Evolutionary conservation across 2,329 filamentous ascomycete species (phyloP).

Genomic region (Pseudogymnoascus sp.): DNA sequence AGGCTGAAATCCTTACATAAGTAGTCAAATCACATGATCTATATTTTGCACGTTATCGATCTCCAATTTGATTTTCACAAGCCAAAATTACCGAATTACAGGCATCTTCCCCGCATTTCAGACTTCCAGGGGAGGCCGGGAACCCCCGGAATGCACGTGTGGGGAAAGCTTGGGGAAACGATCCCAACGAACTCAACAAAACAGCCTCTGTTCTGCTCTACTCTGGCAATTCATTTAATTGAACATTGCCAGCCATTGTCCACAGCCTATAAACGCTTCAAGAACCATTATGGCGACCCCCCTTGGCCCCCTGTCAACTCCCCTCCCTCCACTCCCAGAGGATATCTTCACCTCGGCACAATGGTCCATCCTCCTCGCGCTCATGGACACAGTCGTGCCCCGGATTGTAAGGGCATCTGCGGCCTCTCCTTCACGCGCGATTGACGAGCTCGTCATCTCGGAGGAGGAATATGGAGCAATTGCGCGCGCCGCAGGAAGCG

Average conservation of each 20-base stretch:
- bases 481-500: constrained; percentile 30
- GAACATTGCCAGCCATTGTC: neutral
- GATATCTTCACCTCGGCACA: constrained; percentile 39
- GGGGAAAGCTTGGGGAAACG: neutral
- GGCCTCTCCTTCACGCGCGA: constrained; percentile 31
- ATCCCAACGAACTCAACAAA: neutral
- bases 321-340: constrained; percentile 22
- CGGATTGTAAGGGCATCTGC: constrained; percentile 41
- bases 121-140: neutral
- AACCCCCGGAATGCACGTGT: neutral
- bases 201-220: neutral
- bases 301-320: constrained; percentile 17
- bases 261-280: neutral
- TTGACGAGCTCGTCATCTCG: constrained; percentile 29
- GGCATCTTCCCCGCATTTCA: constrained; percentile 4
- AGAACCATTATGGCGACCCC: neutral
- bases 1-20: no score
- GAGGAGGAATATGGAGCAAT: constrained; percentile 41
- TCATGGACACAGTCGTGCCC: constrained; percentile 53
- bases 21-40: neutral
- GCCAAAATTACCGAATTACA: neutral
- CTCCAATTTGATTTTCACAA: neutral
- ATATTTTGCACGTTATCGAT: neutral
- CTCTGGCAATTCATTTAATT: neutral
- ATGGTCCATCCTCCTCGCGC: constrained; percentile 46